A percentile compares a stretch with the other conserved stretches of the same genome.
phyloP scores from a whole-genome alignment of 129 eudicot species.

The Arctium lappa region DNA sequence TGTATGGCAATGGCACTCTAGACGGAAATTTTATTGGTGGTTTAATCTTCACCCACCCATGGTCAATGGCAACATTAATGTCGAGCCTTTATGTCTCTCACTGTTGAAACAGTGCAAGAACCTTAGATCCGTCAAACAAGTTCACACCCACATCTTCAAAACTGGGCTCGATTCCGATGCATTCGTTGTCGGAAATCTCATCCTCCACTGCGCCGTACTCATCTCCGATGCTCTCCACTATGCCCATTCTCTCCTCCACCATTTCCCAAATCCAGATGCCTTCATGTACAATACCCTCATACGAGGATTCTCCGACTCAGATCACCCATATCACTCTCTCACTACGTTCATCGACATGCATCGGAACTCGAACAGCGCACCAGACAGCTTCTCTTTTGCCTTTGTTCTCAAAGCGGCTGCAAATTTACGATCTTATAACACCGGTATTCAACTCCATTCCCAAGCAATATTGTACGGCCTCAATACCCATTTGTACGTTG shows the following conservation, averaged over 20 bases:
- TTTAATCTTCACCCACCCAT: slow-evolving; percentile 5
- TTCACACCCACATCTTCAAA: slow-evolving; percentile 34
- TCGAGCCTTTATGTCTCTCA: slow-evolving; percentile 19
- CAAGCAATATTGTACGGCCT: slow-evolving; percentile 20
- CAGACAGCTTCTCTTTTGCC: slow-evolving; percentile 36
- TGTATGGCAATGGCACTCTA: no score
- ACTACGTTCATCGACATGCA: slow-evolving; percentile 35
- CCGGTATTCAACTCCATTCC: slow-evolving; percentile 37
- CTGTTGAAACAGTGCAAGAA: slow-evolving; percentile 32
- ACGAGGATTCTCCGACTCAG: slow-evolving; percentile 31
- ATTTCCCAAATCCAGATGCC: slow-evolving; percentile 30
- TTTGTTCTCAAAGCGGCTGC: slow-evolving; percentile 41
- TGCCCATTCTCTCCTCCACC: slow-evolving; percentile 32
- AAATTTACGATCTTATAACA: slow-evolving; percentile 13
- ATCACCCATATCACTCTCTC: slow-evolving; percentile 27
- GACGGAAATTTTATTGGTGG: no score
- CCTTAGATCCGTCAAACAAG: slow-evolving; percentile 31
- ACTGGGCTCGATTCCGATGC: slow-evolving; percentile 24
- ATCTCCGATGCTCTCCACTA: slow-evolving; percentile 33
- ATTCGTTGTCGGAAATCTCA: slow-evolving; percentile 30
- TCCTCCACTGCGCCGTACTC: slow-evolving; percentile 28
- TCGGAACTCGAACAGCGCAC: slow-evolving; percentile 11
- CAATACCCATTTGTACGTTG: slow-evolving; percentile 40
- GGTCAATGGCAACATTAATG: neutral
- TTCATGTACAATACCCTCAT: slow-evolving; percentile 49